A percentile compares a stretch with the other conserved stretches of the same genome.
Conservation (phyloP, 1,284 basidiomycete species). For the Pseudozyma pruni region DNA sequence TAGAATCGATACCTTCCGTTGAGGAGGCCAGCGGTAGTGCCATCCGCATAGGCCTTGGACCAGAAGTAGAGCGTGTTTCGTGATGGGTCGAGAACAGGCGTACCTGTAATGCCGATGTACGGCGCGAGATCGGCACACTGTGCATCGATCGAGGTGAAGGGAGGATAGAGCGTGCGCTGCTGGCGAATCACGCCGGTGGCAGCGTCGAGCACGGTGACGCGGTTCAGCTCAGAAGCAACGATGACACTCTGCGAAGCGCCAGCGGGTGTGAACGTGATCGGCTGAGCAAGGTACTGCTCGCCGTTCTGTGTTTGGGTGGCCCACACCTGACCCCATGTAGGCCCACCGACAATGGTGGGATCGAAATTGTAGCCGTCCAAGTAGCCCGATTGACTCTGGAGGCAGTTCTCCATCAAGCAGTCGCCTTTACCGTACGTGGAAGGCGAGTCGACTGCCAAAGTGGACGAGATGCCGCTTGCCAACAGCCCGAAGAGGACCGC, state of each 20-base stretch:
- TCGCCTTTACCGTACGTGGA: constrained; percentile 10
- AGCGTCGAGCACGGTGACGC: constrained; percentile 15
- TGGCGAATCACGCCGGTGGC: constrained; percentile 7
- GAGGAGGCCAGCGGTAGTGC: constrained; percentile 3
- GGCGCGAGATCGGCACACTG: constrained; percentile 15
- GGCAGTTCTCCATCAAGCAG: constrained; percentile 20
- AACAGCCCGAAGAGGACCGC: no score
- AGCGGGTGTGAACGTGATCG: constrained; percentile 15
- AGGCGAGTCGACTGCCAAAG: no score
- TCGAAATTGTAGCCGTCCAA: constrained; percentile 32
- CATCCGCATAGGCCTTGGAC: constrained; percentile 16
- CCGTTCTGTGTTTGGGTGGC: neutral
- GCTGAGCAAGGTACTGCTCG: constrained; percentile 10
- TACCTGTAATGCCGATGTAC: constrained; percentile 22
- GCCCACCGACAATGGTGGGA: constrained; percentile 21
- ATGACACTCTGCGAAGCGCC: constrained; percentile 15
- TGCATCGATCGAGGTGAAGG: constrained; percentile 5
- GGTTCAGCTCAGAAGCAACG: constrained; percentile 12
- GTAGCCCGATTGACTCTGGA: constrained; percentile 12
- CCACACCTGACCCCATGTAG: constrained; percentile 14
- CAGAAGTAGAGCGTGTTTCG: constrained; percentile 24
- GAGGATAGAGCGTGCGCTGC: neutral
- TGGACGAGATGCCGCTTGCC: no score
- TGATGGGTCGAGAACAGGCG: constrained; percentile 15
- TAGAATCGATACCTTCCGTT: constrained; percentile 29